Base-by-base conservation (phyloP, 2,329 filamentous ascomycete species). In the Moelleriella libera region DNA sequence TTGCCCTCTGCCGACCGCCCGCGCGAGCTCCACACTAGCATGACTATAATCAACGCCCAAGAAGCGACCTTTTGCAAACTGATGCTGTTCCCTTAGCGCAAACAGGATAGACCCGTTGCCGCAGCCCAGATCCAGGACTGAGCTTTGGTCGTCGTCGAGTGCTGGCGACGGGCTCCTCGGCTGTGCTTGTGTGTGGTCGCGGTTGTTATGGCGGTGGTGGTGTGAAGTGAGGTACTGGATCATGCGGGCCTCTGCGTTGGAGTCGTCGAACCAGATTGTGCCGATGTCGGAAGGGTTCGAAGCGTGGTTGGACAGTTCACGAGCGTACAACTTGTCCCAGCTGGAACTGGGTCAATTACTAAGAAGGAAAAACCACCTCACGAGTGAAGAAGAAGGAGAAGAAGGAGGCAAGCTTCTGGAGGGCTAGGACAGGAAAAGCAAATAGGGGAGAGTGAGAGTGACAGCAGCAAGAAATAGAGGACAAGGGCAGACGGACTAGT, bases 221-320 rank as follows among this genome's bases (percentile, higher is more conserved):
- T 37, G 59, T 49, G 21, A 54, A 56, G 52, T 78, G 60, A 94
- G 75, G 61, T 83, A 88, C 8, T 69, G 63, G 29, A 94, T 66
- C 50, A 94, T 80, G 59, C 89, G 89, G 52, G 81, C 73, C 59
- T 95, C 87, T 51, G 92, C 92, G 59, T 84, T 80, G 32, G 88
- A 85, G 68, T 97, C 92, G 62, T 88, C 84, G 74, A 98, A 98
- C 92, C 92, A 98, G 57, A 92, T 81, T 31, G 88, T 94, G 54
- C 90, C 90, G 50, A 83, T 83, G 69, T 95, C 86, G 48, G 76
- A 66, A 8, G 85, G 79, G 66, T 94, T 80, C 52, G 76, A 64
- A 47, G 76, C 67, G 64, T 89, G 78, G 67, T 92, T 90, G 50
- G 68, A 62, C 47, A 88, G 71, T 64, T 92, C 84, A 54, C 70